Evolutionary conservation across 2,329 filamentous ascomycete species (phyloP).

Genomic region (Trichophyton equinum): DNA sequence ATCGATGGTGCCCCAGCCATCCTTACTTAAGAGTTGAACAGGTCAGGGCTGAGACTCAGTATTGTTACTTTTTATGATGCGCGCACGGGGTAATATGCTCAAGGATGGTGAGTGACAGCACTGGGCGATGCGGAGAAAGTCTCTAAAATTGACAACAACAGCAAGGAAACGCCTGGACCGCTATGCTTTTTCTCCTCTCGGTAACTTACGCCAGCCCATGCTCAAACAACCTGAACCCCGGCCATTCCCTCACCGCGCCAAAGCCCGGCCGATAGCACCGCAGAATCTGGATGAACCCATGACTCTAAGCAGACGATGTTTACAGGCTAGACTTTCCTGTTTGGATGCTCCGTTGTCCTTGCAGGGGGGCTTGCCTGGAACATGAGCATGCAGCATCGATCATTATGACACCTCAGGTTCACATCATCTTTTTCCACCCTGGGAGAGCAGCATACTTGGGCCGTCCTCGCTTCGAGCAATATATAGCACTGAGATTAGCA

Average conservation of each 20-base stretch:
- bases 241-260: background rate
- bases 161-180: background rate
- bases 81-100: background rate
- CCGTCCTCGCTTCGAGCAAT: background rate
- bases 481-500: background rate
- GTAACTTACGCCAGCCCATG: background rate
- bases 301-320: background rate
- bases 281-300: background rate
- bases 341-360: background rate
- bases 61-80: background rate
- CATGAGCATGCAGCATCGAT: background rate
- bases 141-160: too few relatives aligned
- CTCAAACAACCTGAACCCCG: background rate
- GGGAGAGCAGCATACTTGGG: background rate
- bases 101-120: too few relatives aligned
- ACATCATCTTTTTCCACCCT: background rate
- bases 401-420: background rate
- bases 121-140: too few relatives aligned
- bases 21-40: background rate
- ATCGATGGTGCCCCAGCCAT: background rate
- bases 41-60: background rate
- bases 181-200: background rate
- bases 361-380: background rate
- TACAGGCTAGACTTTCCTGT: background rate
- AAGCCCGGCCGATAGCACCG: background rate